phyloP scores from a whole-genome alignment of 768 basidiomycete genomes.

The Pisolithus marmoratus region DNA sequence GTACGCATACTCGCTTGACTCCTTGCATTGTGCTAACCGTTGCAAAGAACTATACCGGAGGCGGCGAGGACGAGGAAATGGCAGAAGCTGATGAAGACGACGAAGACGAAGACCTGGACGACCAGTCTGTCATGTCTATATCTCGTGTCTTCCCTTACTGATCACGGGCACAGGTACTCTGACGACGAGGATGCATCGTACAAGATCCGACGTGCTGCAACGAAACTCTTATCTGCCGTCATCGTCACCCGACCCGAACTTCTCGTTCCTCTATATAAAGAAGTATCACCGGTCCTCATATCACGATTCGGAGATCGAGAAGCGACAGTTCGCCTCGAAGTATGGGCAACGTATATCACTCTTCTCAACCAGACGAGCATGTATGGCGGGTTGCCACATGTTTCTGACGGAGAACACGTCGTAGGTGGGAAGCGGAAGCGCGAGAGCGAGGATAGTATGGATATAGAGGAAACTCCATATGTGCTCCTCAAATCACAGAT shows the following conservation, averaged over 20 bases:
- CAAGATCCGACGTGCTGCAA: conserved; percentile 91
- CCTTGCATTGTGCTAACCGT: conserved; percentile 1
- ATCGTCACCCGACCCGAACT: conserved; percentile 90
- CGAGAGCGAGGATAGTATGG: conserved; percentile 68
- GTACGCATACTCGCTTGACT: conserved; percentile 32
- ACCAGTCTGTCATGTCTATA: conserved; percentile 49
- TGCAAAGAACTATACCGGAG: conserved; percentile 72
- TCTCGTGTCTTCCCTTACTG: not conserved
- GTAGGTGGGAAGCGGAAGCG: conserved; percentile 68
- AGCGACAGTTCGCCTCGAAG: conserved; percentile 87
- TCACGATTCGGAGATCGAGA: conserved; percentile 93
- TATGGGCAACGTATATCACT: conserved; percentile 80
- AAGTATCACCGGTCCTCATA: conserved; percentile 83
- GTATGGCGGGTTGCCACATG: conserved; percentile 62
- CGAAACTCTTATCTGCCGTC: conserved; percentile 80
- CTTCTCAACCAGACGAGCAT: conserved; percentile 81
- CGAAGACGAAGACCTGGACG: conserved; percentile 75
- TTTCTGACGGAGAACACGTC: conserved; percentile 42
- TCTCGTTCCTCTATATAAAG: conserved; percentile 70
- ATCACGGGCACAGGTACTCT: conserved; percentile 60
- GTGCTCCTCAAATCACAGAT: conserved; percentile 70
- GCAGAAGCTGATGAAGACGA: conserved; percentile 57
- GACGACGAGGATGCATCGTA: conserved; percentile 99
- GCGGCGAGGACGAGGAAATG: conserved; percentile 58
- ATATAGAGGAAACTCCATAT: conserved; percentile 68